Evolutionary conservation across 2,329 filamentous ascomycete genomes (phyloP), one percentile per base, ranked within the genome.

Genomic region (Xylariaceae sp.): DNA sequence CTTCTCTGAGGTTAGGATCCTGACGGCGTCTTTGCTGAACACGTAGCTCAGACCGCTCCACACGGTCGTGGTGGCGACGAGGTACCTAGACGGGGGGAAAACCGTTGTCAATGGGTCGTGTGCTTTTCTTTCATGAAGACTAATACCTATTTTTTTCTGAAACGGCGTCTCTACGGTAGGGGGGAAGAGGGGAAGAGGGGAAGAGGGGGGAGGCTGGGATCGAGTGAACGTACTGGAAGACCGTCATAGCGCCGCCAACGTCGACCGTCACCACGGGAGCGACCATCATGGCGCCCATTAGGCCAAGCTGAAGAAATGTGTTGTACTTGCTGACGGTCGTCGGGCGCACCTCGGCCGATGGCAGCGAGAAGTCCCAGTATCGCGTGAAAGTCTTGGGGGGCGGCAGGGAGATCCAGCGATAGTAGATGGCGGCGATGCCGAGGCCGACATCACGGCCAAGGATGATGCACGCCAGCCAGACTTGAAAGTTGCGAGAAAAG

Each of bases 301-400:
- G 80, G 3, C 86, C 84, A 26, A 99, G 76, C 70, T 99, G 94
- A 63, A 97, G 74, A 43, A 95, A 91, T 0, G 94, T 99, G 72
- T 99, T 99, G 72, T 91, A 86, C 75, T 95, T 95, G 72, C 87
- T 91, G 58, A 95, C 89, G 1, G 80, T 86, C 0, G 89, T 94
- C 1, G 89, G 89, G 57, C 84, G 86, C 4, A 95, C 89, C 72
- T 94, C 89, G 2, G 89, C 89, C 40, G 85, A 89, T 2, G 89
- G 94, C 11, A 99, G 80, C 2, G 88, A 92, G 68, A 99, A 97
- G 72, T 99, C 94, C 94, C 94, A 99, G 73, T 97, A 99, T 19
- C 94, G 79, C 19, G 81, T 74, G 72, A 96, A 89, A 0, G 94
- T 97, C 74, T 97, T 97, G 1, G 94, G 94, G 0, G 89, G 86